Base-by-base conservation (phyloP, 2,329 filamentous ascomycete genomes). In the Rutstroemia sp. region DNA sequence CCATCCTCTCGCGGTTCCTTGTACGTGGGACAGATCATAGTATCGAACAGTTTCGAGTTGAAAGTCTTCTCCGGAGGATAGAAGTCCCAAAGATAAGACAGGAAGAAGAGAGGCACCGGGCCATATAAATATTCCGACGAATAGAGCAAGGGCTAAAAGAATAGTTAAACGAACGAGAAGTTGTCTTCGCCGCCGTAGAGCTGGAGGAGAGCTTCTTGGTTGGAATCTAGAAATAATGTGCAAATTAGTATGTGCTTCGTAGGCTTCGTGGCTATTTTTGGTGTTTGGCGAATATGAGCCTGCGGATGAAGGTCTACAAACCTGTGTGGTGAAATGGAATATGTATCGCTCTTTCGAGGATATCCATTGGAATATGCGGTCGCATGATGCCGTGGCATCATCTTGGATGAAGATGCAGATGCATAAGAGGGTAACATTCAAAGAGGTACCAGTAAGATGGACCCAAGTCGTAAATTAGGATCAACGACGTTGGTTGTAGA, bases 11-110 rank as follows among this genome's bases (percentile, higher is more conserved):
- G 89, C 89, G 7, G 91, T 94, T 47, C 94, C 94, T 70, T 94
- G 88, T 5, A 95, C 90, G 70, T 94, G 89, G 63, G 87, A 87
- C 61, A 99, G 78, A 71, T 99, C 94, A 73, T 97, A 97, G 74
- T 99, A 97, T 70, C 92, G 89, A 59, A 99, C 89, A 1, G 92
- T 97, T 71, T 97, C 90, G 57, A 97, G 83, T 68, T 95, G 86
- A 61, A 89, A 81, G 63, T 88, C 85, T 52, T 86, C 83, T 52
- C 76, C 75, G 21, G 79, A 75, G 41, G 84, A 83, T 51, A 92
- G 75, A 38, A 92, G 78, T 30, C 87, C 88, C 49, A 95, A 76
- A 1, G 88, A 87, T 68, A 75, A 79, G 69, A 76, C 78, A 69
- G 75, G 89, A 64, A 74, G 84, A 66, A 76, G 77, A 63, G 74